phyloP scores from a whole-genome alignment of 495 filamentous ascomycete species.

The Oleoguttula mirabilis region DNA sequence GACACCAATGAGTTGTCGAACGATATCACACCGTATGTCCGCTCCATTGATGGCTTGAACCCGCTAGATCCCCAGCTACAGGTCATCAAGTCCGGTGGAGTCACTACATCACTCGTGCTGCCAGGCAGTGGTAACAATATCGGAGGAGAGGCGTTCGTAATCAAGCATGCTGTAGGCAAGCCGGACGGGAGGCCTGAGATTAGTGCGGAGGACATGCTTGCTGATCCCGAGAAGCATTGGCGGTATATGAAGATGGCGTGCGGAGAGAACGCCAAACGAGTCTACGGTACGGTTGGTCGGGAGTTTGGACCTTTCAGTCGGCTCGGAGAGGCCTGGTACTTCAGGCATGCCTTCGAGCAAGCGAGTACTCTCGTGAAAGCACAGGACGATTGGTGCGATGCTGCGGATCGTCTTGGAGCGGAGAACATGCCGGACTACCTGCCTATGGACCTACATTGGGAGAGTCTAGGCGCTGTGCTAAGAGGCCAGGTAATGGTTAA shows the following conservation, averaged over 20 bases:
- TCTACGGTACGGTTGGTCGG: conserved; percentile 30
- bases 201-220: conserved; percentile 36
- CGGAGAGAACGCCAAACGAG: conserved; percentile 49
- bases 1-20: conserved; percentile 33
- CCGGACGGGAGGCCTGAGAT: conserved; percentile 35
- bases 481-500: conserved; percentile 51
- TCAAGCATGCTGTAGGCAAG: conserved; percentile 39
- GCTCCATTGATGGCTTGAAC: conserved; percentile 45
- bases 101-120: conserved; percentile 53
- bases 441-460: conserved; percentile 45
- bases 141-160: conserved; percentile 51
- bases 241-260: conserved; percentile 63
- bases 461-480: conserved; percentile 46
- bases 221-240: conserved; percentile 34
- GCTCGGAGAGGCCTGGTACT: conserved; percentile 51
- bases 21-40: conserved; percentile 43
- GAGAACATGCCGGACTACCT: conserved; percentile 25
- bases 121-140: conserved; percentile 56
- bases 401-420: conserved; percentile 31
- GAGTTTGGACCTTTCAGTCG: conserved; percentile 26
- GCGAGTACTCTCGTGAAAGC: conserved; percentile 38
- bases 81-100: conserved; percentile 56
- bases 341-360: conserved; percentile 49
- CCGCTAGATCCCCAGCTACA: conserved; percentile 43
- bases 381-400: conserved; percentile 49